These are phyloP conservation scores for Allium cepa DNA, from an alignment of 106 monocot species.

Conservation along the genomic window DNA sequence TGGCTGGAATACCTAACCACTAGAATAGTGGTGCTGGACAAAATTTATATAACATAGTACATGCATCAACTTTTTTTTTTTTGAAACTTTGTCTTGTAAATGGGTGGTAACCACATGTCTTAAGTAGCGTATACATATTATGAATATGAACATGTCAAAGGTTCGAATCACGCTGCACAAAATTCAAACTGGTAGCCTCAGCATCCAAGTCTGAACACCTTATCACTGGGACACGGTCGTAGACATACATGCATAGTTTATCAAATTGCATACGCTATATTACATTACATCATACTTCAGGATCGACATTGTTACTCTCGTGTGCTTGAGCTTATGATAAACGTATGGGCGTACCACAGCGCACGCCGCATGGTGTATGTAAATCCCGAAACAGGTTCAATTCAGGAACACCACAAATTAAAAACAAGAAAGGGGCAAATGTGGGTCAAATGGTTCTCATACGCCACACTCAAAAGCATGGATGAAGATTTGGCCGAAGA, in stretches of 20 bases:
- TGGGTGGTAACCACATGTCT: no score
- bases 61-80: no score
- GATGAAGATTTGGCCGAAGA: conserved; percentile 94
- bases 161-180: neutral
- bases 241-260: neutral
- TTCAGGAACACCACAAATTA: conserved; percentile 72
- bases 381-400: conserved; percentile 61
- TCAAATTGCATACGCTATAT: neutral
- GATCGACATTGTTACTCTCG: conserved; percentile 84
- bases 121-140: no score
- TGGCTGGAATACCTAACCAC: no score
- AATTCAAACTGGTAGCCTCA: neutral
- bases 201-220: no score
- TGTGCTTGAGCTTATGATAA: conserved; percentile 80
- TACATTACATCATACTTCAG: conserved; percentile 21
- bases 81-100: no score
- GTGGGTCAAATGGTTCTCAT: conserved; percentile 80
- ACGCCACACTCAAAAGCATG: conserved; percentile 72
- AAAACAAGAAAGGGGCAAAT: conserved; percentile 59
- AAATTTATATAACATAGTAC: no score
- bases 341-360: conserved; percentile 96
- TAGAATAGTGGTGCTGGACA: no score
- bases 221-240: neutral
- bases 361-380: conserved; percentile 71
- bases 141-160: no score